A percentile compares a stretch with the other conserved stretches of the same genome.
These are phyloP conservation scores for Aspergillus sp. DNA, from an alignment of 2,329 filamentous ascomycete species.

Conservation along the genomic window DNA sequence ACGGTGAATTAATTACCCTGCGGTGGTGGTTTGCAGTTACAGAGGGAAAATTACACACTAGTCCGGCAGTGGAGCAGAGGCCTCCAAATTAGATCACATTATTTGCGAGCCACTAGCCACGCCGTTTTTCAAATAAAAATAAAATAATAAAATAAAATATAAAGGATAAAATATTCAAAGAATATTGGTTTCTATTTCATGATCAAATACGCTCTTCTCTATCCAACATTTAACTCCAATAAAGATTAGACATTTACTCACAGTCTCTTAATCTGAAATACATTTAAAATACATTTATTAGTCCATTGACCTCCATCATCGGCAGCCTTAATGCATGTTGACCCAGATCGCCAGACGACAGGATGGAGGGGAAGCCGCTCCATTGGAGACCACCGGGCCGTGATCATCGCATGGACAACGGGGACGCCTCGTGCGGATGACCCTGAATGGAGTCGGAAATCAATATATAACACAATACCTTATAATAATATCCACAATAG, in stretches of 20 bases:
- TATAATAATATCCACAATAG: no score
- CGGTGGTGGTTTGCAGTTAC: background rate
- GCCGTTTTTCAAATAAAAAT: background rate
- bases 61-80: background rate
- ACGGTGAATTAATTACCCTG: background rate
- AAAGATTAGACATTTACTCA: no score
- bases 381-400: background rate
- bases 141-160: no score
- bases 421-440: background rate
- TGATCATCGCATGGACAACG: background rate
- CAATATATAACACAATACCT: no score
- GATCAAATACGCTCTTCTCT: background rate
- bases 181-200: background rate
- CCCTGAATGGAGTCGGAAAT: background rate
- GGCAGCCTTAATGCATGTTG: background rate
- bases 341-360: background rate
- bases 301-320: background rate
- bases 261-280: background rate
- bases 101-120: background rate
- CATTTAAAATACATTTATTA: background rate
- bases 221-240: background rate
- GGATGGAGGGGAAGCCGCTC: background rate
- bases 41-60: background rate
- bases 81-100: background rate
- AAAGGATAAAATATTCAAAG: no score